Percentiles rank a stretch among this genome's conserved stretches.
These are phyloP conservation scores for Mycena sanguinolenta DNA, from an alignment of 768 basidiomycete species.

Conservation along the genomic window DNA sequence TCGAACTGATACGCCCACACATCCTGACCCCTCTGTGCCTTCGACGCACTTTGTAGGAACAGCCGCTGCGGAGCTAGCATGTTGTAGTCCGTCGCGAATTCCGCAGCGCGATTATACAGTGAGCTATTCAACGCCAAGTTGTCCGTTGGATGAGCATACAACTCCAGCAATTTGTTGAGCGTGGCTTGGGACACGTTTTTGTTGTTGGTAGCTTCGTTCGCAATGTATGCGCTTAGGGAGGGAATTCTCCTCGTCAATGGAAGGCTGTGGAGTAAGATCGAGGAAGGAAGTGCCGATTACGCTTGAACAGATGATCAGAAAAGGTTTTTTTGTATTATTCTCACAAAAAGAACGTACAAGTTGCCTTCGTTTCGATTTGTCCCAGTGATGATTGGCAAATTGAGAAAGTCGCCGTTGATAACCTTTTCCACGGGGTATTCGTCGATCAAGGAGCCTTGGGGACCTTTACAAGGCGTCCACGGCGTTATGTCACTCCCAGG, in stretches of 20 bases:
- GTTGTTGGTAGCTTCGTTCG: background rate
- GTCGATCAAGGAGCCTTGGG: constrained; percentile 15
- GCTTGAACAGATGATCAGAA: background rate
- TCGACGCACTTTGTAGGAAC: constrained; percentile 8
- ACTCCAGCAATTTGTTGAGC: background rate
- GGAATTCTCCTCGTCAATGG: constrained; percentile 2
- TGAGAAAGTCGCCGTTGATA: constrained; percentile 13
- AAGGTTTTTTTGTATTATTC: background rate
- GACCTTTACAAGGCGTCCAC: constrained; percentile 18
- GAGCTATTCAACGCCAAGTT: constrained; percentile 13
- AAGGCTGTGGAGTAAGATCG: constrained; percentile 11
- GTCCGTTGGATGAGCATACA: constrained; percentile 15
- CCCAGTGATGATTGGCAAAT: constrained; percentile 12
- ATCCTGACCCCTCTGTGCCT: background rate
- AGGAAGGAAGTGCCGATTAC: constrained; percentile 12
- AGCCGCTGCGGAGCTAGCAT: constrained; percentile 7
- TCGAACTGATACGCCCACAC: constrained; percentile 20
- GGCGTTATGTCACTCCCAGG: background rate
- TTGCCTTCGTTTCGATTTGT: constrained; percentile 17
- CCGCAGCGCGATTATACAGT: constrained; percentile 15
- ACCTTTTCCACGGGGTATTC: constrained; percentile 21
- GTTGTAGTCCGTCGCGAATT: constrained; percentile 11
- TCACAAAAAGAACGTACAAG: background rate
- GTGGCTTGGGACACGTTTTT: constrained; percentile 13
- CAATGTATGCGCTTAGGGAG: constrained; percentile 3